These are phyloP conservation scores for Aspergillus sergii DNA, from an alignment of 2,329 filamentous ascomycete genomes.

Conservation along the genomic window DNA sequence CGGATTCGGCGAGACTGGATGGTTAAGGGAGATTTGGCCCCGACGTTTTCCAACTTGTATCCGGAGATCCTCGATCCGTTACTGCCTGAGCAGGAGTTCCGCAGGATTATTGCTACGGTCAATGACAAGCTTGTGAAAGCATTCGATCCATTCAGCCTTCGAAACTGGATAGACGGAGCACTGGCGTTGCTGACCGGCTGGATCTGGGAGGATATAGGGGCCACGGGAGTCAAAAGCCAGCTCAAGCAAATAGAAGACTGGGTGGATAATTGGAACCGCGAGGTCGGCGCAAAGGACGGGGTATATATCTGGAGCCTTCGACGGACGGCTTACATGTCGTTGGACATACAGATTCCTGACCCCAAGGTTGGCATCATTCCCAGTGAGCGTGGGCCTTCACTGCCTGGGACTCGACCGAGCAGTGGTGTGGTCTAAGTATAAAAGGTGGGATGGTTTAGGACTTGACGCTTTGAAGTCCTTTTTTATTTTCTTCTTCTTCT, in stretches of 20 bases:
- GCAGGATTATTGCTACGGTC: slow-evolving; percentile 76
- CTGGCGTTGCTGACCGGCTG: slow-evolving; percentile 85
- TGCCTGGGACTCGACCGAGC: slow-evolving; percentile 38
- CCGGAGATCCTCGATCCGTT: slow-evolving; percentile 92
- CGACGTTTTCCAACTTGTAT: slow-evolving; percentile 92
- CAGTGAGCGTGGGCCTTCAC: slow-evolving; percentile 36
- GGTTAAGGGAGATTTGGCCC: slow-evolving; percentile 82
- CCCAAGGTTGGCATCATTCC: slow-evolving; percentile 51
- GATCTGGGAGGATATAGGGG: slow-evolving; percentile 89
- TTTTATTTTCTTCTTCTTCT: background rate
- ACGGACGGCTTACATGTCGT: slow-evolving; percentile 80
- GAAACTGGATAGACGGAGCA: slow-evolving; percentile 78
- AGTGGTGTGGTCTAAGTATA: slow-evolving; percentile 27
- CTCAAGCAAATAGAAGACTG: slow-evolving; percentile 73
- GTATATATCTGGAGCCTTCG: slow-evolving; percentile 78
- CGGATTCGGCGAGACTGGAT: slow-evolving; percentile 92
- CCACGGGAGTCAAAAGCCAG: slow-evolving; percentile 73
- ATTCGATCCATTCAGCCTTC: slow-evolving; percentile 75
- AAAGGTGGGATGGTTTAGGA: background rate
- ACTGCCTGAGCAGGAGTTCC: slow-evolving; percentile 83
- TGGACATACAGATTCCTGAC: slow-evolving; percentile 55
- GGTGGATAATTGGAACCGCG: slow-evolving; percentile 83
- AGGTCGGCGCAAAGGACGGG: slow-evolving; percentile 59
- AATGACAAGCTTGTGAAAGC: slow-evolving; percentile 76
- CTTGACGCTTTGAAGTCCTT: background rate